phyloP scores from a whole-genome alignment of 495 filamentous ascomycete genomes.

The Podospora pseudocomata region DNA sequence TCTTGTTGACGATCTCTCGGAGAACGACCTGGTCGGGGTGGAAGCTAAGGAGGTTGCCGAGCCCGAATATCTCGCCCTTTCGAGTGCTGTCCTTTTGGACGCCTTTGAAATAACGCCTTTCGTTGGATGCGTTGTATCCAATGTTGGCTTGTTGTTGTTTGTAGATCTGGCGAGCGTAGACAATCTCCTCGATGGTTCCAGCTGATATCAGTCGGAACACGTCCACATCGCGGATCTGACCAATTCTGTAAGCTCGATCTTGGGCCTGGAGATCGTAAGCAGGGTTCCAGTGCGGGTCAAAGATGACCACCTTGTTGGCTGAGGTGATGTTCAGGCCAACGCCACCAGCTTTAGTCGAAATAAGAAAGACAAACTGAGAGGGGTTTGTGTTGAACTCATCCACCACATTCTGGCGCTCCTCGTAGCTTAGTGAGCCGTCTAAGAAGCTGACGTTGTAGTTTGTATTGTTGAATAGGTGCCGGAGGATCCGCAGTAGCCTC shows the following conservation, averaged over 20 bases:
- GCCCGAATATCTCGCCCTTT: constrained; percentile 92
- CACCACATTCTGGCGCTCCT: constrained; percentile 75
- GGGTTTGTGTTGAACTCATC: constrained; percentile 92
- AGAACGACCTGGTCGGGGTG: constrained; percentile 76
- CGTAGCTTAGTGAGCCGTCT: constrained; percentile 82
- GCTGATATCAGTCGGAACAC: constrained; percentile 92
- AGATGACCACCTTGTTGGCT: constrained; percentile 96
- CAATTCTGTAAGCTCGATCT: constrained; percentile 94
- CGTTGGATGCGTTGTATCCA: constrained; percentile 86
- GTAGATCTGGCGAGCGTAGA: constrained; percentile 96
- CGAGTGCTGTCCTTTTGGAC: constrained; percentile 74
- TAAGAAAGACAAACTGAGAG: constrained; percentile 88
- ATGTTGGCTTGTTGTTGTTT: constrained; percentile 99
- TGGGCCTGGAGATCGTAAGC: constrained; percentile 92
- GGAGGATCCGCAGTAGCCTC: constrained; percentile 77
- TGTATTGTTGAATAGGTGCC: constrained; percentile 81
- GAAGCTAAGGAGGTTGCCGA: constrained; percentile 82
- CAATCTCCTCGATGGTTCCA: constrained; percentile 95
- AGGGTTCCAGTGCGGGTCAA: constrained; percentile 98
- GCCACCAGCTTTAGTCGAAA: constrained; percentile 89
- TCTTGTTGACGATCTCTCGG: constrained; percentile 93
- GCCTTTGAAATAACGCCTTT: constrained; percentile 93
- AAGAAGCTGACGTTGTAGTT: constrained; percentile 90
- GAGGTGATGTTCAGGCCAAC: constrained; percentile 90
- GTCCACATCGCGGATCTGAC: constrained; percentile 88